Percentiles rank a stretch among this genome's conserved stretches.
phyloP scores from a whole-genome alignment of 306 rosid genomes.

The Citrullus amarus region DNA sequence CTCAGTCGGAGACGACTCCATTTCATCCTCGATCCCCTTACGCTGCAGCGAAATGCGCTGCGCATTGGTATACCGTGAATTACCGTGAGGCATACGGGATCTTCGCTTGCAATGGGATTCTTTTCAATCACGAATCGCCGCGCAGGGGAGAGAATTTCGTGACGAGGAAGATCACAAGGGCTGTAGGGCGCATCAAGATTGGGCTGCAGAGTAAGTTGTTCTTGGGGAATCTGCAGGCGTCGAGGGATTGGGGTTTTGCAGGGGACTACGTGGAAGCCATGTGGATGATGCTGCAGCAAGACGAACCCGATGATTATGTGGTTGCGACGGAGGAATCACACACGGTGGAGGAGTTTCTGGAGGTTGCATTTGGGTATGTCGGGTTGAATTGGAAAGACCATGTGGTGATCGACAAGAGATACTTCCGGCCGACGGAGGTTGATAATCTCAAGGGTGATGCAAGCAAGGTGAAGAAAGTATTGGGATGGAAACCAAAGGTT shows the following conservation, averaged over 20 bases:
- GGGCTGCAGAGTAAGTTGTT: constrained; percentile 84
- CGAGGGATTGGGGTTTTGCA: constrained; percentile 97
- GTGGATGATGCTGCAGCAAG: constrained; percentile 99
- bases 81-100: constrained; percentile 93
- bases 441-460: constrained; percentile 92
- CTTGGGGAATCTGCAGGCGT: constrained; percentile 69
- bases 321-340: constrained; percentile 96
- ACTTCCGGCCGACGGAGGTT: constrained; percentile 79
- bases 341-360: constrained; percentile 84
- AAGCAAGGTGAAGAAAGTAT: constrained; percentile 56
- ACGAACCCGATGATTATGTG: constrained; percentile 82
- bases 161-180: constrained; percentile 85
- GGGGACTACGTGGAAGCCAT: constrained; percentile 96
- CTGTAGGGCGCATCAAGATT: constrained; percentile 86
- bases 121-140: constrained; percentile 90
- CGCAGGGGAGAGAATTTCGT: constrained; percentile 91
- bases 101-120: constrained; percentile 81
- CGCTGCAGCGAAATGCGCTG: constrained; percentile 88
- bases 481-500: constrained; percentile 92
- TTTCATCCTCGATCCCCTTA: constrained; percentile 96
- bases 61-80: constrained; percentile 98
- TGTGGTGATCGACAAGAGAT: constrained; percentile 77
- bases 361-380: constrained; percentile 72
- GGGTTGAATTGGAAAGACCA: constrained; percentile 84
- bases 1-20: constrained; percentile 73